Evolutionary conservation across 192 early-diverging fungal genomes (phyloP).

Genomic region (Linnemannia exigua): DNA sequence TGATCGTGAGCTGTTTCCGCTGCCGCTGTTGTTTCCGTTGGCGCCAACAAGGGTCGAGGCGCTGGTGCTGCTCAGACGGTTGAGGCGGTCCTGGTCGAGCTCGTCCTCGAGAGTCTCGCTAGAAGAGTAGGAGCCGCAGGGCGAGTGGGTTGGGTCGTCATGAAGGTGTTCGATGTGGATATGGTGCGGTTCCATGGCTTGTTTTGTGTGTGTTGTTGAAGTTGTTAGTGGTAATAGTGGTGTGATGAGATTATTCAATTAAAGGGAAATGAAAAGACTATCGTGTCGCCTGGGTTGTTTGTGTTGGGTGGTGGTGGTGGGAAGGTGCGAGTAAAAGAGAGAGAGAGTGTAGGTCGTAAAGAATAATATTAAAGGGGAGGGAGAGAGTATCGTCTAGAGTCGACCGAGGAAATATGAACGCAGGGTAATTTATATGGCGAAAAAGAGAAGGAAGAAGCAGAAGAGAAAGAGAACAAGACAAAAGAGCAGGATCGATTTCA

Average conservation of each 20-base stretch:
- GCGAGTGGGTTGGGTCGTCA: constrained; percentile 18
- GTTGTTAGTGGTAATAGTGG: no score
- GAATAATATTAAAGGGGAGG: constrained; percentile 10
- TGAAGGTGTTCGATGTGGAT: constrained; percentile 31
- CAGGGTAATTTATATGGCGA: neutral
- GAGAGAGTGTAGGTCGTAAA: neutral
- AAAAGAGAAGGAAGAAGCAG: constrained; percentile 2
- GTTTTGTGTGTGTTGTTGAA: no score
- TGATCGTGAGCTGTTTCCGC: neutral
- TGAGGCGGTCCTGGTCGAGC: constrained; percentile 15
- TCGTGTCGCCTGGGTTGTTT: neutral
- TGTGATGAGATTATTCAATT: neutral
- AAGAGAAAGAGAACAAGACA: neutral
- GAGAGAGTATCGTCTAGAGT: no score
- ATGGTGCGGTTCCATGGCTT: constrained; percentile 25
- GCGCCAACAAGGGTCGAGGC: constrained; percentile 27
- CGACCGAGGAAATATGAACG: no score
- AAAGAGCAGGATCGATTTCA: neutral
- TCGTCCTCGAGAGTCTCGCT: constrained; percentile 17
- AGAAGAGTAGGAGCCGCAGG: constrained; percentile 18
- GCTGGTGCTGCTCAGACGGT: constrained; percentile 33
- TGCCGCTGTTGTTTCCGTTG: neutral
- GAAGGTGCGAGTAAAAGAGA: neutral
- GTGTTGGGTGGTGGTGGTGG: neutral
- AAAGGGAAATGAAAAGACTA: neutral